Evolutionary conservation across 345 rosid genomes (phyloP), one percentile per base, ranked within the genome.

Genomic region (Camelina laxa): DNA sequence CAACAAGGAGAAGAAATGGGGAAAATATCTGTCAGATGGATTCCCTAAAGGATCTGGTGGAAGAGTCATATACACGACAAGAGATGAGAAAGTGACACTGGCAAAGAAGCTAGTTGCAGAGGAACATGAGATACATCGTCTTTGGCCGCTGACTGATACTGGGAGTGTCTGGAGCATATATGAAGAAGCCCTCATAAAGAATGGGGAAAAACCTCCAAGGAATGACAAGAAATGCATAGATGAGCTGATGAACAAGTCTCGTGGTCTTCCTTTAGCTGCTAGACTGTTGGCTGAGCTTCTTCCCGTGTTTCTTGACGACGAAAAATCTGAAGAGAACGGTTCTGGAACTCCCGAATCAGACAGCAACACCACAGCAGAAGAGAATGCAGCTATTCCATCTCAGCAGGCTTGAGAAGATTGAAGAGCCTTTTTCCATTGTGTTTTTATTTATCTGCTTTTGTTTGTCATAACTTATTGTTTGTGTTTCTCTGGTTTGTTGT

Each of bases 1-100:
- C 15, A 44, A 60, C 2, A 4, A 47, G 2, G 72, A 35, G 14
- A 17, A 33, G 21, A 66, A 48, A 15, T 84, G 81, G 85, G 76
- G 78, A 13, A 44, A 65, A 8, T 39, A 65, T 54, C 86, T 86
- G 9, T 78, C 78, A 1, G 80, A 79, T 24, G 87, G 83, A 20
- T 76, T 88, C 75, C 93, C 90, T 2, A 86, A 83, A 74, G 84
- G 85, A 9, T 62, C 73, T 39, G 90, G 86, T 4, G 86, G 88
- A n/a, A 80, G 83, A 58, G 86, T 85, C 11, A 72, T 86, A 17
- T 72, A 85, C 67, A 86, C 86, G 0, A 77, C 85, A 39, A 84
- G 89, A 65, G 60, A 73, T 4, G 80, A 74, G 72, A 30, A 50
- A 3, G 1, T 4, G 5, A 42, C 47, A 4, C 14, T 74, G 19